A percentile compares a stretch with the other conserved stretches of the same genome.
phyloP scores from a whole-genome alignment of 2,329 filamentous ascomycete species.

The Aspergillus felis region DNA sequence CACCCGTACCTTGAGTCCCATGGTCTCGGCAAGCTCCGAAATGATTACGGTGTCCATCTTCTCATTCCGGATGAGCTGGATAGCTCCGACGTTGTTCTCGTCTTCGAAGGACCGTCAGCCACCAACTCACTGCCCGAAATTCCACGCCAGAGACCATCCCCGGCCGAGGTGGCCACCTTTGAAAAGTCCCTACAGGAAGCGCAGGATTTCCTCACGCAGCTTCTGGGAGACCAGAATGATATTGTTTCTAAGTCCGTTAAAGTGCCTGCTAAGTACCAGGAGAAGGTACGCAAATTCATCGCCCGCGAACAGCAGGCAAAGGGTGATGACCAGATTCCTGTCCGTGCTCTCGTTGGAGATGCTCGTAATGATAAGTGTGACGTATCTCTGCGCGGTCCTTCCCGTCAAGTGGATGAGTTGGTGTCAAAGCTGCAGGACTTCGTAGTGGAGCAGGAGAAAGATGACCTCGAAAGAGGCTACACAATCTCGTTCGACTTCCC shows the following conservation, averaged over 20 bases:
- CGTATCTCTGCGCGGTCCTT: slow-evolving; percentile 73
- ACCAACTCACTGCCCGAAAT: slow-evolving; percentile 50
- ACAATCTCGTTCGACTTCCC: slow-evolving; percentile 87
- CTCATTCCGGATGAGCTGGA: slow-evolving; percentile 46
- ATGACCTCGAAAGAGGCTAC: slow-evolving; percentile 90
- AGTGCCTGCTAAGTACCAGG: slow-evolving; percentile 58
- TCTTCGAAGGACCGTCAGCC: slow-evolving; percentile 46
- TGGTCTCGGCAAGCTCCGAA: slow-evolving; percentile 35
- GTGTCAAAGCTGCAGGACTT: slow-evolving; percentile 71
- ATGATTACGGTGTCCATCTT: slow-evolving; percentile 46
- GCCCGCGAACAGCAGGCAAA: slow-evolving; percentile 52
- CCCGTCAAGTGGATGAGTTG: slow-evolving; percentile 67
- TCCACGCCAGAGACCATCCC: slow-evolving; percentile 53
- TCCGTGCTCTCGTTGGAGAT: slow-evolving; percentile 52
- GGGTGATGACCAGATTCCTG: slow-evolving; percentile 50
- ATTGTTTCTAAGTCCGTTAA: slow-evolving; percentile 53
- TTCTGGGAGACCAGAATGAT: slow-evolving; percentile 53
- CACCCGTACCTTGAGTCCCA: slow-evolving; percentile 44
- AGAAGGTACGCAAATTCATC: slow-evolving; percentile 60
- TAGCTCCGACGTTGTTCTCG: slow-evolving; percentile 43
- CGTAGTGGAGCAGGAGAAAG: slow-evolving; percentile 80
- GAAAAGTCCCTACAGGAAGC: slow-evolving; percentile 56
- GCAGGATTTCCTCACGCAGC: slow-evolving; percentile 51
- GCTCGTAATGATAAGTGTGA: slow-evolving; percentile 35
- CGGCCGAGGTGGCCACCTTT: slow-evolving; percentile 54